Conservation (phyloP, 164 flowering plant species). For the Vitis amurensis region DNA sequence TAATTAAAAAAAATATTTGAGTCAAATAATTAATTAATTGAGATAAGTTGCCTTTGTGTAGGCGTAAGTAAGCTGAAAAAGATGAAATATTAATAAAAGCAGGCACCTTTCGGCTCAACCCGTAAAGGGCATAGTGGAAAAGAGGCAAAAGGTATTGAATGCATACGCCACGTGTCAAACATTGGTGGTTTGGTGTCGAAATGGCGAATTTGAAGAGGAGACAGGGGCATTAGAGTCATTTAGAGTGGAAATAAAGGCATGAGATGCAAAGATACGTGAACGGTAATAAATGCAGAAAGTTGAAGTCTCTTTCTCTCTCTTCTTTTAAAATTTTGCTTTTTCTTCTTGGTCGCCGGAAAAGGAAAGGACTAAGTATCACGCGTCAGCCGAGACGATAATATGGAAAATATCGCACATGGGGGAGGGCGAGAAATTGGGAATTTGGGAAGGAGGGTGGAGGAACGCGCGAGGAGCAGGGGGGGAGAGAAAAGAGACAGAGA, state of each 20-base stretch:
- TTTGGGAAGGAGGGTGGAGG: not conserved
- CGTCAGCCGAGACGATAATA: constrained; percentile 12
- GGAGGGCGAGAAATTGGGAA: not conserved
- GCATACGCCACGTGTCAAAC: too few species aligned
- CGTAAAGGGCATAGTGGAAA: not conserved
- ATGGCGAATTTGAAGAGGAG: not conserved
- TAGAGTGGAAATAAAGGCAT: not conserved
- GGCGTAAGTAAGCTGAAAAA: too few species aligned
- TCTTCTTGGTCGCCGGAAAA: constrained; percentile 16
- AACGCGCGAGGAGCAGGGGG: not conserved
- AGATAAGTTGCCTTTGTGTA: too few species aligned
- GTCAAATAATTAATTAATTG: too few species aligned
- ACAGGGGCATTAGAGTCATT: not conserved
- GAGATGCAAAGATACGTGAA: constrained; percentile 17
- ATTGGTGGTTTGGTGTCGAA: not conserved
- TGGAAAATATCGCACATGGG: not conserved
- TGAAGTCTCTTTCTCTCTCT: constrained; percentile 14
- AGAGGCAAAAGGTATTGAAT: too few species aligned
- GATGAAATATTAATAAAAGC: not conserved
- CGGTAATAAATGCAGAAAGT: constrained; percentile 34
- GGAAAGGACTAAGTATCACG: constrained; percentile 25
- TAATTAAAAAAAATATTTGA: too few species aligned
- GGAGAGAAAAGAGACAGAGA: constrained; percentile 6
- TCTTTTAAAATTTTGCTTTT: constrained; percentile 9
- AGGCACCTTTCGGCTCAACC: too few species aligned